Evolutionary conservation across 139 green algal genomes (phyloP), one percentile per base, ranked within the genome.

Genomic region (Zygnema circumcarinatum): DNA sequence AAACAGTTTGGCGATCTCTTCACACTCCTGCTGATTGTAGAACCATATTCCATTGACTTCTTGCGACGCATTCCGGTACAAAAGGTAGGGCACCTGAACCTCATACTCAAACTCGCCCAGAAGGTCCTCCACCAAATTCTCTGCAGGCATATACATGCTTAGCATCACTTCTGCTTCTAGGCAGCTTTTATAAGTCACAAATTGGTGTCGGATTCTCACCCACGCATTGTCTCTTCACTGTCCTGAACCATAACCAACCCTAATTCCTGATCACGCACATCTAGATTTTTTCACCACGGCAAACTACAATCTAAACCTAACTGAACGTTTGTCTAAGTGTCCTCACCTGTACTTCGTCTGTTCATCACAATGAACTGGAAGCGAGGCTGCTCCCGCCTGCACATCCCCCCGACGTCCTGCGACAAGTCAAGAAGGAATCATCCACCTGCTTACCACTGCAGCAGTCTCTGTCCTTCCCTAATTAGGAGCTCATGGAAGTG

Each of bases 21-120:
- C 73, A 68, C 95, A 94, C 67, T 98, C 95, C 0, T 76, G 79
- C n/a, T 93, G 81, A 1, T 97, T 94, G 78, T 97, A 98, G 74
- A 98, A 98, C 96, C 96, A 98, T 35, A 98, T 94, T 35, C 96
- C 95, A 32, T 95, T 93, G 33, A 98, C 95, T 93, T 96, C 94
- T 89, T 95, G 87, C 35, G 87, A 86, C 38, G 90, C 89, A 52
- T 96, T 96, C 36, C 94, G 94, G 81, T 98, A 98, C 89, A 98
- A 92, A 31, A 98, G 82, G 87, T 98, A 98, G 0, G 95, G 95
- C 22, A 91, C 67, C 68, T 95, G 91, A 25, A 94, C 62, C 92
- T 98, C 95, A 67, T 94, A 96, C 36, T 95, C 89, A 38, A 98
- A 93, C 1, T 91, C 92, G 0, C 75, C 88, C 38, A 93, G 84